Base-by-base conservation (phyloP, 306 rosid genomes). In the Trichosanthes truncata region DNA sequence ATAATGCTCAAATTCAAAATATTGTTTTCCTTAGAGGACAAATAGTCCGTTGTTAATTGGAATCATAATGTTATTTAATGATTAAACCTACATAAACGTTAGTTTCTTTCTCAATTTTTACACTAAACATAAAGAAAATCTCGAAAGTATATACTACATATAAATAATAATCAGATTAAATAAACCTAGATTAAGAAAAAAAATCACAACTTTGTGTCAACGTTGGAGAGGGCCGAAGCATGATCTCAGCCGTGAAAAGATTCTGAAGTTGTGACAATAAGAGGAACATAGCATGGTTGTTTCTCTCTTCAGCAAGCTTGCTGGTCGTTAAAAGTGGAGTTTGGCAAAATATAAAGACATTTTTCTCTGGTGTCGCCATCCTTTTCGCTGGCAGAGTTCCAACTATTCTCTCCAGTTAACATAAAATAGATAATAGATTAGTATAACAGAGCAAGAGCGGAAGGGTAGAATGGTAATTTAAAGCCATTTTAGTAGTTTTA, bases 361-460 rank as follows among this genome's bases (percentile, higher is more conserved):
- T 73, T 78, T 86, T 84, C 26, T 88, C 89, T 13, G 89, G 83
- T 20, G 74, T 65, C 78, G 61, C n/a, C 91, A 86, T 86, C 78
- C 84, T 84, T 80, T 84, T 88, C 18, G 91, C 85, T 35, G 87
- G 26, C 41, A 78, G 74, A 51, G 76, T 84, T 88, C 91, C 89
- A 72, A 88, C 88, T 56, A 88, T 82, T 84, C 91, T 88, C 85
- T 88, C 89, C 83, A 86, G 76, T 89, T 88, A 62, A 57, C 12
- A 15, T 25, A 29, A 8, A 51, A 11, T 69, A 61, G 41, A 53
- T 7, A 72, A 35, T 4, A 9, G 11, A 66, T 12, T 5, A 77
- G 72, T 31, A 26, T 21, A 38, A 56, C 4, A 46, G 53, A 23
- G 5, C 40, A 41, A 36, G 17, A 12, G 35, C 6, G 3, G 7